Evolutionary conservation across 352 stramenopile genomes (phyloP), one percentile per base, ranked within the genome.

Genomic region (Phytophthora hybrid): DNA sequence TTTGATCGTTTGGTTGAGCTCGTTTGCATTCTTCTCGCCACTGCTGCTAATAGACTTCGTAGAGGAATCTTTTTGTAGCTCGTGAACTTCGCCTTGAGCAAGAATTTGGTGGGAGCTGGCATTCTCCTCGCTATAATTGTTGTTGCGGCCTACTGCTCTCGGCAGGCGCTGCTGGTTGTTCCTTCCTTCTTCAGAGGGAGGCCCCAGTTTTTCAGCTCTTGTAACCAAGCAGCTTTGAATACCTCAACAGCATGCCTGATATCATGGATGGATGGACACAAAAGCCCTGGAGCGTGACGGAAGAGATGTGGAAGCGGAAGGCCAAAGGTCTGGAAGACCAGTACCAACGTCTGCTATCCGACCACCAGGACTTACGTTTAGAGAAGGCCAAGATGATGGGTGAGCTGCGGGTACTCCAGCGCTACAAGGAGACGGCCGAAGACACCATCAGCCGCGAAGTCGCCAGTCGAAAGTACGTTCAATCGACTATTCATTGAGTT

Each of bases 291-390:
- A 91, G 79, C 54, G 83, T 91, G 66, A 90, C 85, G 44, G 84
- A 93, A 59, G 85, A 93, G 59, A 91, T 93, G 75, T 90, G 85
- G 81, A 93, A 91, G 72, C 85, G 84, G 53, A 92, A 93, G 69
- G 84, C 80, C 21, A 90, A 90, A 51, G 79, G 81, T 2, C 55
- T 92, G 21, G 85, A 92, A 74, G 85, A 91, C 31, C 85, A 93
- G 66, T 93, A 91, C 58, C 85, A 93, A 53, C 80, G 74, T 11
- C 54, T 93, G 51, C 72, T 91, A 19, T 87, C 82, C 2, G 85
- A 93, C 23, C 85, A 92, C 69, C 84, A 93, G 39, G 85, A 93
- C 53, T 76, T 93, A 59, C 84, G 85, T 1, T 76, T 93, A 8
- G 83, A 89, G 10, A 90, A 89, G 14, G 84, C 85, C 53, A 92